Conservation (phyloP, 2,329 filamentous ascomycete species). For the Hirsutella thompsonii region DNA sequence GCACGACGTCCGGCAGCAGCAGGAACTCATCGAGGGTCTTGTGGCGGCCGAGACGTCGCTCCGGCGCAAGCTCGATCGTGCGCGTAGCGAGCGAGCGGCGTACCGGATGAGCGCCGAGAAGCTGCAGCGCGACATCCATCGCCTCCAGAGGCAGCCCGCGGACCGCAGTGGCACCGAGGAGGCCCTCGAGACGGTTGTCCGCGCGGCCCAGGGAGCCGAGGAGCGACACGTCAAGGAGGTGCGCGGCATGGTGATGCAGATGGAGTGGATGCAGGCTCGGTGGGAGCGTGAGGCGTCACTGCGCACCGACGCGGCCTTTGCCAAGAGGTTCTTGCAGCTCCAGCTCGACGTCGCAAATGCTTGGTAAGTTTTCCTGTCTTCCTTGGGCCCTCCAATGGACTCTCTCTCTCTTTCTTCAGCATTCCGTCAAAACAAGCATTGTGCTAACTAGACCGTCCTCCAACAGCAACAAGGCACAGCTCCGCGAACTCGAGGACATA, state of each 20-base stretch:
- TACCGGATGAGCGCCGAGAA: conserved; percentile 42
- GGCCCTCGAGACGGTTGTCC: conserved; percentile 45
- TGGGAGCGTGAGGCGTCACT: conserved; percentile 71
- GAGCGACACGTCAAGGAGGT: conserved; percentile 63
- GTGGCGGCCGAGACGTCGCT: conserved; percentile 45
- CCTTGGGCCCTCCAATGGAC: conserved; percentile 2
- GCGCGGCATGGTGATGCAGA: conserved; percentile 74
- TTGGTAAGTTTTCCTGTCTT: conserved; percentile 53
- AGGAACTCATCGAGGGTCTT: conserved; percentile 47
- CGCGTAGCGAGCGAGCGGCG: conserved; percentile 50
- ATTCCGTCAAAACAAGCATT: not conserved
- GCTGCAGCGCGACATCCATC: conserved; percentile 36
- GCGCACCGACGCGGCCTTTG: conserved; percentile 68
- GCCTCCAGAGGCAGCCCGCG: conserved; percentile 25
- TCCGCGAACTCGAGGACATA: conserved; percentile 75
- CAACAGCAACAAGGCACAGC: conserved; percentile 78
- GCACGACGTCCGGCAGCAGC: conserved; percentile 56
- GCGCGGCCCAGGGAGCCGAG: conserved; percentile 41
- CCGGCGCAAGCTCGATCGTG: conserved; percentile 54
- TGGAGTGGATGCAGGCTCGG: conserved; percentile 77
- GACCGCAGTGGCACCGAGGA: conserved; percentile 27
- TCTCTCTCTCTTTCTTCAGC: conserved; percentile 1
- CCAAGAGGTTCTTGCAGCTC: conserved; percentile 71
- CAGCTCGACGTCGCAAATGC: conserved; percentile 74
- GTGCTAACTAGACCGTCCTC: conserved; percentile 1